Evolutionary conservation across 305 asterid species (phyloP).

Genomic region (Fraxinus sp.): DNA sequence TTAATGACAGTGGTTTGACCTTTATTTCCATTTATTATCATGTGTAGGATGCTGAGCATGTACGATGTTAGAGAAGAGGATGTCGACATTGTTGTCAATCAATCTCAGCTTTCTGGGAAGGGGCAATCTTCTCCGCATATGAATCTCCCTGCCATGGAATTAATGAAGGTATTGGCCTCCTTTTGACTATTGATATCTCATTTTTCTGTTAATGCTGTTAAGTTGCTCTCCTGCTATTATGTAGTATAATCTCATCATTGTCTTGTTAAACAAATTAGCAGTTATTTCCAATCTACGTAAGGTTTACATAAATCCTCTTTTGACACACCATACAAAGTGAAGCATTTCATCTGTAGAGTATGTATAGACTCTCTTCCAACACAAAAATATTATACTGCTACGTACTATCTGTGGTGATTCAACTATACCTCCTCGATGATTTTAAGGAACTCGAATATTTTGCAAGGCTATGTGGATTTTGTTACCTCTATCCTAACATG

Average conservation of each 20-base stretch:
- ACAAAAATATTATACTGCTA: neutral
- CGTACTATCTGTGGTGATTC: neutral
- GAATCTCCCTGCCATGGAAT: slow-evolving; percentile 83
- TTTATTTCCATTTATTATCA: slow-evolving; percentile 24
- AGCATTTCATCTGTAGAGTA: neutral
- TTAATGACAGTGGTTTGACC: slow-evolving; percentile 12
- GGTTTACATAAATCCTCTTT: neutral
- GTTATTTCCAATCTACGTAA: neutral
- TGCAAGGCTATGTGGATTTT: neutral
- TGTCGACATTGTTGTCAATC: slow-evolving; percentile 52
- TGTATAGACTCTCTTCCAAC: neutral
- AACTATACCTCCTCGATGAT: neutral
- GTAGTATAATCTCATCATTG: neutral
- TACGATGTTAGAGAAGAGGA: slow-evolving; percentile 82
- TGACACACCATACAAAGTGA: neutral
- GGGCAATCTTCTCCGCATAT: slow-evolving; percentile 58
- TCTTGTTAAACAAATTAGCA: neutral
- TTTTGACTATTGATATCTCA: slow-evolving; percentile 14
- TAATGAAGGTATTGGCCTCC: slow-evolving; percentile 65
- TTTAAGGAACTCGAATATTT: neutral
- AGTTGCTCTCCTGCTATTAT: neutral
- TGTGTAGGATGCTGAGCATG: slow-evolving; percentile 85
- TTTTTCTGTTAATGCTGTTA: slow-evolving; percentile 22
- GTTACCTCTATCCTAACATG: neutral
- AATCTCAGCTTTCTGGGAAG: slow-evolving; percentile 53